Conservation (phyloP, 75 land plant species). For the Cupressus sempervirens region DNA sequence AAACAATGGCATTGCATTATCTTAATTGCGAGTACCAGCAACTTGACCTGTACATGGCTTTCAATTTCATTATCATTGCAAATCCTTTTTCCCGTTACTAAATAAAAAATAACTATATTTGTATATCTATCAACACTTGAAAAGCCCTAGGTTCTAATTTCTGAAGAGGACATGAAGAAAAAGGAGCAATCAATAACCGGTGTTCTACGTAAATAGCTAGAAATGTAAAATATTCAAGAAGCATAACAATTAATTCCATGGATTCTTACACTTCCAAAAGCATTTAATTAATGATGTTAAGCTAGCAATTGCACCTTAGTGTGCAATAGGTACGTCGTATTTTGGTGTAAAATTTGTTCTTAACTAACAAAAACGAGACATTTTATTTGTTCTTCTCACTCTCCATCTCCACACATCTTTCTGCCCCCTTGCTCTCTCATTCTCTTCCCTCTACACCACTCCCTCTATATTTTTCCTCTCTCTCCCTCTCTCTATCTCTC, state of each 20-base stretch:
- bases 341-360: no score
- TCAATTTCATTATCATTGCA: slow-evolving; percentile 6
- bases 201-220: not conserved
- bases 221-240: slow-evolving; percentile 13
- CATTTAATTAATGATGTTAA: not conserved
- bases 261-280: not conserved
- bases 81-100: not conserved
- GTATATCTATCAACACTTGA: slow-evolving; percentile 55
- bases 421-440: no score
- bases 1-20: slow-evolving; percentile 20
- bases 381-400: no score
- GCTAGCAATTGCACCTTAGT: no score
- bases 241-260: slow-evolving; percentile 1
- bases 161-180: slow-evolving; percentile 54
- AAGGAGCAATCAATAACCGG: slow-evolving; percentile 22
- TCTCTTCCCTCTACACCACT: no score
- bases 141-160: slow-evolving; percentile 51
- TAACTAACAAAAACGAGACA: no score
- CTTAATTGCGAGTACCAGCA: slow-evolving; percentile 13
- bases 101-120: not conserved
- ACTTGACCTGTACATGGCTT: slow-evolving; percentile 10
- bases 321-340: no score
- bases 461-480: no score
- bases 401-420: no score
- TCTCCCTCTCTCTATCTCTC: no score